Base-by-base conservation (phyloP, 2,329 filamentous ascomycete genomes). In the Nothophoma quercina region DNA sequence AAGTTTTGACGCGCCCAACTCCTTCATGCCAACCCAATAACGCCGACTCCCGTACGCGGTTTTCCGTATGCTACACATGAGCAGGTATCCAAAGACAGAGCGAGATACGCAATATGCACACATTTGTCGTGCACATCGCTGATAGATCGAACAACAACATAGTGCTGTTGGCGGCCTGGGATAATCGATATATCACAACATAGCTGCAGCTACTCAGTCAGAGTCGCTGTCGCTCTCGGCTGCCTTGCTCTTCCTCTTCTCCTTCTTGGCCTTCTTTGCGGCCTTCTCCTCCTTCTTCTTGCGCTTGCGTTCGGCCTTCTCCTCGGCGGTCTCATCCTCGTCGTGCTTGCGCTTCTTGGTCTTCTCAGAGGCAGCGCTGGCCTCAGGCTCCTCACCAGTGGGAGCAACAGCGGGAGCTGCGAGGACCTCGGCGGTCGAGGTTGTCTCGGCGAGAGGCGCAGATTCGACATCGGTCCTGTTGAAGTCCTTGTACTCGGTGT, bases 401-500 rank as follows among this genome's bases (percentile, higher is more conserved):
- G 74, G 67, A 25, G 71, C 60, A 16, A 75, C 63, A 12, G 73
- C 57, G 21, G 74, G 72, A 19, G 73, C 72, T 28, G 65, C 63
- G 23, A 74, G 66, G 13, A 78, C 74, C 30, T 74, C 70, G 12
- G 63, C 41, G 16, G 64, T 64, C 5, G 67, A 63, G 7, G 71
- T 72, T 16, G 67, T 74, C 43, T 72, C 69, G 22, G 64, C 69
- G 28, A 71, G 45, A 9, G 63, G 62, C 21, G 59, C 60, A 8
- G 60, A 55, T 35, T 62, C 66, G 21, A 65, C 62, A 28, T 64
- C 58, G 8, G 55, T 60, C 38, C 65, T 64, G 56, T 63, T 69
- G 53, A 68, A 96, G 80, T 98, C 95, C 78, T 92, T 93, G 84
- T 99, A 99, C 63, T 90, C 89, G 29, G 85, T 79, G 65, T 90